Evolutionary conservation across 192 early-diverging fungal species (phyloP).

Genomic region (Coemansia sp.): DNA sequence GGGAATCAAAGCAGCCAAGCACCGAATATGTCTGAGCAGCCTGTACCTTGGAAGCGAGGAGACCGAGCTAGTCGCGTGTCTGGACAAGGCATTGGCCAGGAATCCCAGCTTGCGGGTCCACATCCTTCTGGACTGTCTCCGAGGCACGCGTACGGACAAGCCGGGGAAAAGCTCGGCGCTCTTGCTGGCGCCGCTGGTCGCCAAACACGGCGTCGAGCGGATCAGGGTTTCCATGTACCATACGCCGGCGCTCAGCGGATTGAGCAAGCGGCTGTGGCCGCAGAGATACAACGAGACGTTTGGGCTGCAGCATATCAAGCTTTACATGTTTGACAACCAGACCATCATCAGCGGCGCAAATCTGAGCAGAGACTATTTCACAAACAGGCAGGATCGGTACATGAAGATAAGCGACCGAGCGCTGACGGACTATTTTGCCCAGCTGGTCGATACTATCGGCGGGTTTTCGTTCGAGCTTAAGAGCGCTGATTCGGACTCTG

Average conservation of each 20-base stretch:
- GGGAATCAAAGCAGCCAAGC: conserved; percentile 66
- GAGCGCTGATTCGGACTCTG: not conserved
- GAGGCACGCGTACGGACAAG: conserved; percentile 68
- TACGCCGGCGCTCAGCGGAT: conserved; percentile 73
- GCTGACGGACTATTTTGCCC: conserved; percentile 68
- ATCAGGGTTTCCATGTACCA: conserved; percentile 79
- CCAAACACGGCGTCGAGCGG: conserved; percentile 36
- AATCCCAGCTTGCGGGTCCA: conserved; percentile 59
- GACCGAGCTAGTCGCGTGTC: conserved; percentile 63
- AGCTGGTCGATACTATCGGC: conserved; percentile 62
- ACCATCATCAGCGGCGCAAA: conserved; percentile 83
- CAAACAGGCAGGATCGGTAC: conserved; percentile 93
- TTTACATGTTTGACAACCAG: conserved; percentile 86
- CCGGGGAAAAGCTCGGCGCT: conserved; percentile 61
- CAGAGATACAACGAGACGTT: conserved; percentile 89
- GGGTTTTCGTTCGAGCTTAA: conserved; percentile 60
- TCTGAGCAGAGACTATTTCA: conserved; percentile 91
- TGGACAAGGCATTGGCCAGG: conserved; percentile 58
- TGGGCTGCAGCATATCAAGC: conserved; percentile 94
- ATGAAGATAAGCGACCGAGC: conserved; percentile 60
- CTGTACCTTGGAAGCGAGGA: conserved; percentile 87
- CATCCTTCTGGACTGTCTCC: conserved; percentile 85
- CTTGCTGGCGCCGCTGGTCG: conserved; percentile 53
- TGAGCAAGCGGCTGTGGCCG: conserved; percentile 70
- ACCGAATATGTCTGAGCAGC: conserved; percentile 77